A percentile compares a stretch with the other conserved stretches of the same genome.
Evolutionary conservation across 768 basidiomycete species (phyloP).

Genomic region (Boletellus ananiceps): DNA sequence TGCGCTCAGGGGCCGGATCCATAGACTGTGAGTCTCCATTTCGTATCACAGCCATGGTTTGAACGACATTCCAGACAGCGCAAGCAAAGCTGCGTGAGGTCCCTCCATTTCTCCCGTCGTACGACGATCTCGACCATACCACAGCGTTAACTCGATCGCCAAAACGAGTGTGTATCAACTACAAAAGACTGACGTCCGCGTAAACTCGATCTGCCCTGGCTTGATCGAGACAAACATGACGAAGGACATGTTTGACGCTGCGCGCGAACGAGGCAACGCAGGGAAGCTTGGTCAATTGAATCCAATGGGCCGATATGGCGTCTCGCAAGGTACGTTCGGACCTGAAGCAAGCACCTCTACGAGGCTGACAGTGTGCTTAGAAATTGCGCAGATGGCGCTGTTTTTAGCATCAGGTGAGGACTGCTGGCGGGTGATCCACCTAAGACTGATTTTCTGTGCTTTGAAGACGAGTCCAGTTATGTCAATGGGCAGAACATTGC

Average conservation of each 20-base stretch:
- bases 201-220: slow-evolving; percentile 89
- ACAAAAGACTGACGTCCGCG: slow-evolving; percentile 75
- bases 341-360: slow-evolving; percentile 11
- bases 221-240: slow-evolving; percentile 96
- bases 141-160: slow-evolving; percentile 83
- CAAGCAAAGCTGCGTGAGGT: slow-evolving; percentile 87
- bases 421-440: background rate
- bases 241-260: slow-evolving; percentile 64
- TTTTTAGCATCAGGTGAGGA: slow-evolving; percentile 82
- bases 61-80: slow-evolving; percentile 59
- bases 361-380: slow-evolving; percentile 35
- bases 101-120: background rate
- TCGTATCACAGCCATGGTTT: background rate
- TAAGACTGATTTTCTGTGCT: slow-evolving; percentile 6
- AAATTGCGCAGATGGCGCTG: slow-evolving; percentile 81
- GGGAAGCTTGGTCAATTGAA: slow-evolving; percentile 78
- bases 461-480: slow-evolving; percentile 80
- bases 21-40: slow-evolving; percentile 60
- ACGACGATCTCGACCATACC: slow-evolving; percentile 4
- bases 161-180: slow-evolving; percentile 79
- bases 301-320: slow-evolving; percentile 75
- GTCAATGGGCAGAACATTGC: slow-evolving; percentile 87
- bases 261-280: slow-evolving; percentile 67
- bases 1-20: slow-evolving; percentile 78
- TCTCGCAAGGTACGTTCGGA: slow-evolving; percentile 59